These are phyloP conservation scores for Purpureocillium takamizusanense DNA, from an alignment of 2,329 filamentous ascomycete genomes.

Conservation along the genomic window DNA sequence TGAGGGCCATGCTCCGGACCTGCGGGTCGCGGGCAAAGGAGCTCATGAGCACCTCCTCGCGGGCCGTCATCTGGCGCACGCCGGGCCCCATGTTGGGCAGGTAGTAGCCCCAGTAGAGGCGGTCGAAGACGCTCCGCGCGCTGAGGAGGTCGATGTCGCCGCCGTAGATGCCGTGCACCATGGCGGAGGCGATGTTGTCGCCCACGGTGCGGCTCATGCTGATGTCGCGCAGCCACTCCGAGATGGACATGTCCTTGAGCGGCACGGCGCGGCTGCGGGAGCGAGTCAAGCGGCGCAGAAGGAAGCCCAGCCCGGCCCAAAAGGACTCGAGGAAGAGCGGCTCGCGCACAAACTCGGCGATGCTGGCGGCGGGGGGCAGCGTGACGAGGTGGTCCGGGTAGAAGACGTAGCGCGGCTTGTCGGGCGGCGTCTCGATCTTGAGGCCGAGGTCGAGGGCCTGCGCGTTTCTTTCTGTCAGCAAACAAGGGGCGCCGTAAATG, in stretches of 20 bases:
- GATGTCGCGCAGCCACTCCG: conserved; percentile 24
- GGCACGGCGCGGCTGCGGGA: conserved; percentile 10
- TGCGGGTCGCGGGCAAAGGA: conserved; percentile 17
- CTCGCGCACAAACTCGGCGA: conserved; percentile 18
- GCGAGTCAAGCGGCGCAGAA: conserved; percentile 10
- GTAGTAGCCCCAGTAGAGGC: conserved; percentile 21
- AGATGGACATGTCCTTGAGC: conserved; percentile 22
- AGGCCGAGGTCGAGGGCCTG: conserved; percentile 27
- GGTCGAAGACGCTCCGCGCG: conserved; percentile 45
- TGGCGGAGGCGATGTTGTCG: conserved; percentile 67
- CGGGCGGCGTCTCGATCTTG: conserved; percentile 40
- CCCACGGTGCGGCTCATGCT: conserved; percentile 32
- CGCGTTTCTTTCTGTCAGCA: conserved; percentile 4
- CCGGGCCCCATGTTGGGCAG: conserved; percentile 20
- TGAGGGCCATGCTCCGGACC: conserved; percentile 20
- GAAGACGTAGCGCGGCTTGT: conserved; percentile 62
- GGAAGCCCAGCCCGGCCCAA: conserved; percentile 15
- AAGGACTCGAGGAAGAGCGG: conserved; percentile 22
- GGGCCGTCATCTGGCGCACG: conserved; percentile 29
- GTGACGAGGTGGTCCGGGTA: conserved; percentile 63
- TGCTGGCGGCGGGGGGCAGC: conserved; percentile 18
- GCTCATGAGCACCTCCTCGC: conserved; percentile 19
- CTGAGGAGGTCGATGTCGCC: conserved; percentile 80
- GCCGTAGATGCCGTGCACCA: conserved; percentile 84
- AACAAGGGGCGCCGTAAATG: conserved; percentile 6